Evolutionary conservation across 768 basidiomycete species (phyloP).

Genomic region (Boletus vermiculosoides): DNA sequence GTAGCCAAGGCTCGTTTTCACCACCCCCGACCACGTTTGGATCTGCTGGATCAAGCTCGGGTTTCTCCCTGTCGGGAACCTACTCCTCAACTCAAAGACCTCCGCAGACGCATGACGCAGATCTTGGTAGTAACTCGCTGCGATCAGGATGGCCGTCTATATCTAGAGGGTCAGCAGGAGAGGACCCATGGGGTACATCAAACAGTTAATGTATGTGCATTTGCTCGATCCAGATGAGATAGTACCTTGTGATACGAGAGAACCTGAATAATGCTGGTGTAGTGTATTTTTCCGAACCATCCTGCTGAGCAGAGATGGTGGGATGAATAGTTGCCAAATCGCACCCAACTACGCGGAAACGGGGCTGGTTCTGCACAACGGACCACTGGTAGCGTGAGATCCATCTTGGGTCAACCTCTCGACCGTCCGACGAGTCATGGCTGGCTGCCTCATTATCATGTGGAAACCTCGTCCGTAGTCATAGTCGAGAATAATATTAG

Average conservation of each 20-base stretch:
- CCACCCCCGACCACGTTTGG: conserved; percentile 16
- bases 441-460: too few species aligned
- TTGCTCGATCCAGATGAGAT: background rate
- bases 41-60: conserved; percentile 8
- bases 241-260: background rate
- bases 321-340: background rate
- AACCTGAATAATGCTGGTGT: background rate
- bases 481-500: background rate
- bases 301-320: background rate
- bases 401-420: too few species aligned
- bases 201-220: conserved; percentile 7
- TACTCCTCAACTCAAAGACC: conserved; percentile 19
- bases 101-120: conserved; percentile 2
- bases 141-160: conserved; percentile 12
- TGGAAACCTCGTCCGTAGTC: too few species aligned
- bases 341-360: too few species aligned
- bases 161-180: conserved; percentile 15
- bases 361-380: too few species aligned
- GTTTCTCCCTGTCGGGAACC: conserved; percentile 13
- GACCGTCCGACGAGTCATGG: too few species aligned
- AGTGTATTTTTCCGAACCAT: background rate
- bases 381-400: too few species aligned
- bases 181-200: conserved; percentile 14
- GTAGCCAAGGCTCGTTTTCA: conserved; percentile 17
- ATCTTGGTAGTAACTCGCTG: conserved; percentile 4